Evolutionary conservation across 108 stramenopile species (phyloP).

Genomic region (Licmophora abbreviata): DNA sequence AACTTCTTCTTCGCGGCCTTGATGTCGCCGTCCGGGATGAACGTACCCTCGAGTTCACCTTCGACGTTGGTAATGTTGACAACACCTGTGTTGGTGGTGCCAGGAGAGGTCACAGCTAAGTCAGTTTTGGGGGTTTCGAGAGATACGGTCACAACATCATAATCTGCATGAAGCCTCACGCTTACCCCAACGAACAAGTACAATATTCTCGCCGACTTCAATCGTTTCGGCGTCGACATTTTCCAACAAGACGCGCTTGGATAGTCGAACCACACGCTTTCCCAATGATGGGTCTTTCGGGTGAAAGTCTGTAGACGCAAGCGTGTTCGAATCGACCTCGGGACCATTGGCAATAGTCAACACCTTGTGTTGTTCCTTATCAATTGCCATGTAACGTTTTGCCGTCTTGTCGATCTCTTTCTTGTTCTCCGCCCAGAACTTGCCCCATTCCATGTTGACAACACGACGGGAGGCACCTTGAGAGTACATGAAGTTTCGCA

Average conservation of each 20-base stretch:
- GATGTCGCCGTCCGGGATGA: slow-evolving; percentile 83
- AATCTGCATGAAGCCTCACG: background rate
- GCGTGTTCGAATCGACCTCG: slow-evolving; percentile 27
- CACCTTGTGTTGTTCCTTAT: slow-evolving; percentile 42
- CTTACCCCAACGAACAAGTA: slow-evolving; percentile 92
- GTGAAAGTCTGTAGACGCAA: slow-evolving; percentile 62
- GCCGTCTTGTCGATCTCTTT: slow-evolving; percentile 88
- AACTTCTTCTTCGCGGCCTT: slow-evolving; percentile 91
- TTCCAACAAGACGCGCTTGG: slow-evolving; percentile 74
- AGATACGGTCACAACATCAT: background rate
- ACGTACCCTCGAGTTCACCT: slow-evolving; percentile 55
- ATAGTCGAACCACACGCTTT: slow-evolving; percentile 65
- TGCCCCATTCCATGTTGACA: slow-evolving; percentile 97
- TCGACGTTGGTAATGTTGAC: slow-evolving; percentile 81
- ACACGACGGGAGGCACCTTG: slow-evolving; percentile 88
- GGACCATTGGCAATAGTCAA: slow-evolving; percentile 72
- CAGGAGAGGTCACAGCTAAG: background rate
- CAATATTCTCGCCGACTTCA: slow-evolving; percentile 85
- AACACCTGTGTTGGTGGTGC: slow-evolving; percentile 30
- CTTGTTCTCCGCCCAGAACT: slow-evolving; percentile 98
- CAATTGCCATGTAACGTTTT: slow-evolving; percentile 95
- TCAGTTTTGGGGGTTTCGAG: background rate
- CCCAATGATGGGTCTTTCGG: slow-evolving; percentile 92
- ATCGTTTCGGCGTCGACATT: slow-evolving; percentile 82
- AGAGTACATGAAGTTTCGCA: slow-evolving; percentile 82